These are phyloP conservation scores for Candida sp. DNA, from an alignment of 1,139 yeast genomes.

Conservation along the genomic window DNA sequence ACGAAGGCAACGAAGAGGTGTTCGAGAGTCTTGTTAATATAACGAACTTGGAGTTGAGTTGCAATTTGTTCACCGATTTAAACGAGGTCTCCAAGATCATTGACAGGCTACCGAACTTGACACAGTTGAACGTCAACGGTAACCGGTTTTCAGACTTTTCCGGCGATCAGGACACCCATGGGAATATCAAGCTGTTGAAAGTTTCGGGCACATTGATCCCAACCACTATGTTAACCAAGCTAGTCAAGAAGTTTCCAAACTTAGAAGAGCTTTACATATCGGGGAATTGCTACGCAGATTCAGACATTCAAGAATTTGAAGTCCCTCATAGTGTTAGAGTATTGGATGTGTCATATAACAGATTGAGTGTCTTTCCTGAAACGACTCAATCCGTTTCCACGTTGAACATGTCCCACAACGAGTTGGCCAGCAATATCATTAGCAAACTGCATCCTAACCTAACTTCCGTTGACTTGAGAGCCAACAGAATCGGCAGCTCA, in stretches of 20 bases:
- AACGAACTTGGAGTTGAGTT: slow-evolving; percentile 60
- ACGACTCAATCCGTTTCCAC: slow-evolving; percentile 7
- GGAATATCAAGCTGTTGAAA: slow-evolving; percentile 24
- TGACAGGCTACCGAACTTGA: slow-evolving; percentile 35
- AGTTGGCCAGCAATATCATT: slow-evolving; percentile 13
- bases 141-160: slow-evolving; percentile 51
- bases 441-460: slow-evolving; percentile 8
- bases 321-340: slow-evolving; percentile 18
- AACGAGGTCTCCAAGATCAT: slow-evolving; percentile 41
- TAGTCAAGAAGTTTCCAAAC: slow-evolving; percentile 46
- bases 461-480: slow-evolving; percentile 46
- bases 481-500: slow-evolving; percentile 54
- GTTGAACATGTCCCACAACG: slow-evolving; percentile 32
- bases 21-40: slow-evolving; percentile 26
- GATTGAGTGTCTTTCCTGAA: slow-evolving; percentile 34
- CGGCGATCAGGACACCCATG: slow-evolving; percentile 22
- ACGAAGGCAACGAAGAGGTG: slow-evolving; percentile 10
- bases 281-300: slow-evolving; percentile 42
- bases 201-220: slow-evolving; percentile 36
- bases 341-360: slow-evolving; percentile 53
- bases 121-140: slow-evolving; percentile 62
- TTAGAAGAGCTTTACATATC: slow-evolving; percentile 50
- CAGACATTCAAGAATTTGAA: slow-evolving; percentile 17
- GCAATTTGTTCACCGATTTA: slow-evolving; percentile 55
- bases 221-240: slow-evolving; percentile 16